Percentiles rank a stretch among this genome's conserved stretches.
Conservation (phyloP, 2,329 filamentous ascomycete genomes). For the Phialophora verrucosa region DNA sequence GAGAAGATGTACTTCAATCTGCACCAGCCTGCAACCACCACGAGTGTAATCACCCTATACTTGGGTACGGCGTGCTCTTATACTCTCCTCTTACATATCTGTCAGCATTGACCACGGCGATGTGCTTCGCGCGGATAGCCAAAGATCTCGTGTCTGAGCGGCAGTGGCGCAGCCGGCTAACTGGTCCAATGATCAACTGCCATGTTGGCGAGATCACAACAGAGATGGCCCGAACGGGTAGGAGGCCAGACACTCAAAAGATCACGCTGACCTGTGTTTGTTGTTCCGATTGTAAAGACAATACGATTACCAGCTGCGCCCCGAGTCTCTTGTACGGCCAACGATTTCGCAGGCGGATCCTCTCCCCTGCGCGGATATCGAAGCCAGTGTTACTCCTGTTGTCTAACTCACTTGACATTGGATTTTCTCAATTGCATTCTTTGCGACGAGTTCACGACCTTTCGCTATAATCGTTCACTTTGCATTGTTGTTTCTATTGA, state of each 20-base stretch:
- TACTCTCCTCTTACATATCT: neutral
- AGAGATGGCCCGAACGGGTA: conserved; percentile 11
- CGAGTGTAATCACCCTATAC: conserved; percentile 5
- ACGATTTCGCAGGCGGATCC: neutral
- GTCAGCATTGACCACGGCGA: neutral
- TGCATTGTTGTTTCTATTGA: conserved; percentile 18
- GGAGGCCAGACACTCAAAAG: neutral
- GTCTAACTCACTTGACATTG: conserved; percentile 5
- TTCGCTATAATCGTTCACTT: conserved; percentile 23
- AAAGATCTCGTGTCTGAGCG: neutral
- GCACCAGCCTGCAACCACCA: neutral
- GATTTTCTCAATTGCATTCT: conserved; percentile 9
- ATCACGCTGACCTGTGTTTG: neutral
- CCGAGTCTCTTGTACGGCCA: neutral
- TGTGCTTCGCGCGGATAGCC: neutral
- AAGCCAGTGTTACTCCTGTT: neutral
- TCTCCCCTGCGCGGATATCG: conserved; percentile 1
- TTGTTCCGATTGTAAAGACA: conserved; percentile 17
- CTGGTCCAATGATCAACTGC: neutral
- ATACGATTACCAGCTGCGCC: conserved; percentile 6
- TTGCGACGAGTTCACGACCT: conserved; percentile 33
- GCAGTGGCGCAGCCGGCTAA: neutral
- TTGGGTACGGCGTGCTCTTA: neutral
- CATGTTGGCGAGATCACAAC: conserved; percentile 6
- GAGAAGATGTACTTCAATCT: neutral